These are phyloP conservation scores for Ceratocystis harringtonii DNA, from an alignment of 2,329 filamentous ascomycete species.

Conservation along the genomic window DNA sequence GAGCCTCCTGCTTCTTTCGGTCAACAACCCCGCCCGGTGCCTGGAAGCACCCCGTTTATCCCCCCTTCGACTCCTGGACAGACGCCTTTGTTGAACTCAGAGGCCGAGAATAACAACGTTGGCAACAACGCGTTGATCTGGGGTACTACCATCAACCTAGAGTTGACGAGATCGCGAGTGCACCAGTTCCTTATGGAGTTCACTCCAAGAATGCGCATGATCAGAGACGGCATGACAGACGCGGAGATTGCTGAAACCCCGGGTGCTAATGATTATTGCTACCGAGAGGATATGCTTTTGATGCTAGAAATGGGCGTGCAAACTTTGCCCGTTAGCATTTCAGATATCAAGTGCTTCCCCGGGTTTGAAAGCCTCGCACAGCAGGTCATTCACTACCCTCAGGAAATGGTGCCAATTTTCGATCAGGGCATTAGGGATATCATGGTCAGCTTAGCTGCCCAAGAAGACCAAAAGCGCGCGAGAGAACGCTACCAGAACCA, in stretches of 20 bases:
- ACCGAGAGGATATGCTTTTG: conserved; percentile 70
- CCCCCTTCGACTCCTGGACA: conserved; percentile 14
- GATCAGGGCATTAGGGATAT: conserved; percentile 87
- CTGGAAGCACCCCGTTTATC: conserved; percentile 15
- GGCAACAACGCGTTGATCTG: conserved; percentile 53
- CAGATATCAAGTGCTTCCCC: conserved; percentile 83
- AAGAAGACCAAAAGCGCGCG: conserved; percentile 48
- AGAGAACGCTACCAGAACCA: conserved; percentile 29
- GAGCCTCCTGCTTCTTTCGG: conserved; percentile 15
- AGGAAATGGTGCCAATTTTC: conserved; percentile 93
- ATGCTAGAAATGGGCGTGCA: conserved; percentile 80
- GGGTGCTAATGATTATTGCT: conserved; percentile 63
- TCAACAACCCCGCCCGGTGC: conserved; percentile 27
- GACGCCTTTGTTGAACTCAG: conserved; percentile 41
- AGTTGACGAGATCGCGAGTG: conserved; percentile 53
- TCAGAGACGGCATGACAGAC: conserved; percentile 68
- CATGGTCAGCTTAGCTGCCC: conserved; percentile 77
- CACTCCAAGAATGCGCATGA: conserved; percentile 85
- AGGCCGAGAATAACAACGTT: conserved; percentile 37
- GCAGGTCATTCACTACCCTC: conserved; percentile 83
- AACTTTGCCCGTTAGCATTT: conserved; percentile 74
- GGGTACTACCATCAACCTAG: conserved; percentile 92
- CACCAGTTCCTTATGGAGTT: conserved; percentile 90
- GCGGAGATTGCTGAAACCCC: conserved; percentile 56
- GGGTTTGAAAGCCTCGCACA: conserved; percentile 89